These are phyloP conservation scores for Nitzschia putrida DNA, from an alignment of 108 stramenopile genomes.

Conservation along the genomic window DNA sequence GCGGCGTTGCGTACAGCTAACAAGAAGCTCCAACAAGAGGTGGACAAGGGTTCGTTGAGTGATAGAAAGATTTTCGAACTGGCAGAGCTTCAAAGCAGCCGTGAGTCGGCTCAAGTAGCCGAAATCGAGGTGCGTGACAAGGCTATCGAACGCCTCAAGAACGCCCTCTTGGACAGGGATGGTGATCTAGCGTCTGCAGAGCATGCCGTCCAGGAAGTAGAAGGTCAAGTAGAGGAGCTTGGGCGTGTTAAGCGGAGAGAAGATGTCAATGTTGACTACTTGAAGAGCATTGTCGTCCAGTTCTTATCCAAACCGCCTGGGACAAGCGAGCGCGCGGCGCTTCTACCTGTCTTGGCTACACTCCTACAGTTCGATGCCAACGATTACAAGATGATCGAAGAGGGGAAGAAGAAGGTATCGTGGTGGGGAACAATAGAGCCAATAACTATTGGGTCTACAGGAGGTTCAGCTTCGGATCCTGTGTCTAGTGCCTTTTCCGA, in stretches of 20 bases:
- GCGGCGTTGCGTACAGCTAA: conserved; percentile 65
- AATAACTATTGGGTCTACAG: conserved; percentile 19
- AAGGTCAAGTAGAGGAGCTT: conserved; percentile 76
- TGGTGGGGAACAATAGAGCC: conserved; percentile 59
- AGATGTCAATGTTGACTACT: conserved; percentile 88
- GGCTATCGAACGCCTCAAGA: conserved; percentile 63
- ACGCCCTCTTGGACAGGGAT: conserved; percentile 68
- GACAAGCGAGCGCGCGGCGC: conserved; percentile 74
- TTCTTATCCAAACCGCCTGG: conserved; percentile 86
- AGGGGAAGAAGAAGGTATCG: conserved; percentile 75
- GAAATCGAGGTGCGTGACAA: conserved; percentile 83
- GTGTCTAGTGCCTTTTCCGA: conserved; percentile 9
- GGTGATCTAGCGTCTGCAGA: conserved; percentile 76
- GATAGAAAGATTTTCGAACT: conserved; percentile 88
- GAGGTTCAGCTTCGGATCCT: not conserved
- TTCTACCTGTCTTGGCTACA: conserved; percentile 85
- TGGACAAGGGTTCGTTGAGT: conserved; percentile 81
- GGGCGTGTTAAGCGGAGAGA: conserved; percentile 77
- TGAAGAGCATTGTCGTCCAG: conserved; percentile 90
- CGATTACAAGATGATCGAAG: conserved; percentile 85
- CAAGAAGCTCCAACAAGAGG: conserved; percentile 78
- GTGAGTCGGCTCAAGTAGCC: conserved; percentile 67
- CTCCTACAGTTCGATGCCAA: conserved; percentile 79
- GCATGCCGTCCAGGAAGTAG: conserved; percentile 57
- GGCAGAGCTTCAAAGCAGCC: conserved; percentile 84